Conservation (phyloP, 2,329 filamentous ascomycete species). For the Sarocladium kiliense region DNA sequence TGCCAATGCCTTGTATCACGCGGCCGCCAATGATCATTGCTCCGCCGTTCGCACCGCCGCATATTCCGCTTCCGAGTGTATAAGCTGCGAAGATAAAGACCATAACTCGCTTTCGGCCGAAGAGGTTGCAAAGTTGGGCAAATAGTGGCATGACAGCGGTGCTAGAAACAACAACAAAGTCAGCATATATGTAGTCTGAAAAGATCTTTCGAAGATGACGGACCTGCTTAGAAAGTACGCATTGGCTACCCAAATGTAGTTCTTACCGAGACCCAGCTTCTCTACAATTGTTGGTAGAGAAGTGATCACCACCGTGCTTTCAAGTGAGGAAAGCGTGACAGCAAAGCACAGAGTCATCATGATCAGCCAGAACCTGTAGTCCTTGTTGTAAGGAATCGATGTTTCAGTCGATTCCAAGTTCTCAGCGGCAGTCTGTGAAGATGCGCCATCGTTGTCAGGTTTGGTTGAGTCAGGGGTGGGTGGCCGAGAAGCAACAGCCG, state of each 20-base stretch:
- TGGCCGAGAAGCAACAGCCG: no score
- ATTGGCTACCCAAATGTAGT: conserved; percentile 25
- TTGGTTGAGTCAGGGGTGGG: no score
- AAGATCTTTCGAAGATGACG: no score
- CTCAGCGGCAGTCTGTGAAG: no score
- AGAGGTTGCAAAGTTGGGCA: conserved; percentile 20
- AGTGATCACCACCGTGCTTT: conserved; percentile 18
- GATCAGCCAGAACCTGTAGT: conserved; percentile 9
- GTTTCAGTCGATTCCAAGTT: neutral
- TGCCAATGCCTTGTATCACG: conserved; percentile 36
- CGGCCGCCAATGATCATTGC: conserved; percentile 38
- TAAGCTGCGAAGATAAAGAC: conserved; percentile 10
- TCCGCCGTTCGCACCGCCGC: conserved; percentile 32
- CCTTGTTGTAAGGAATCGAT: neutral
- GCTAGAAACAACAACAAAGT: neutral
- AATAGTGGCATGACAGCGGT: conserved; percentile 13
- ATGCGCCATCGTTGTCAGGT: no score
- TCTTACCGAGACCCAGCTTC: conserved; percentile 17
- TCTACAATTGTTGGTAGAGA: conserved; percentile 21
- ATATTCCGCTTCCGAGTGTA: conserved; percentile 24
- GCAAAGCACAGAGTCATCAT: neutral
- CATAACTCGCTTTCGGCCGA: conserved; percentile 18
- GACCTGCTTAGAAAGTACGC: conserved; percentile 18
- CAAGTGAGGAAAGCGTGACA: neutral
- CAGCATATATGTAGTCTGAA: no score